Percentiles rank a stretch among this genome's conserved stretches.
Evolutionary conservation across 2,329 filamentous ascomycete genomes (phyloP).

Genomic region (Neopestalotiopsis rosae): DNA sequence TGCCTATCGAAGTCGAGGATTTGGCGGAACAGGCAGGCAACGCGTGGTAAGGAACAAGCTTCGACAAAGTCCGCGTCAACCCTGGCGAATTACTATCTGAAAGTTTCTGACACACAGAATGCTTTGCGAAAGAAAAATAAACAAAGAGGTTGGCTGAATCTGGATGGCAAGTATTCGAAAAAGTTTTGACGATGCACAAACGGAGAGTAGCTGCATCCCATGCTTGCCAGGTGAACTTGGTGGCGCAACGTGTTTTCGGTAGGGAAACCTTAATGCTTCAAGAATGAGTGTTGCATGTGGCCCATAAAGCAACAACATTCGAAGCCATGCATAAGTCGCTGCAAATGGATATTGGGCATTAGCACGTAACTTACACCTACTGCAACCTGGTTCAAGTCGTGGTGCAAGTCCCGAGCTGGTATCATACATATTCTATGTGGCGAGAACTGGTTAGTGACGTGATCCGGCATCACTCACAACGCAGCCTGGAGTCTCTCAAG

Average conservation of each 20-base stretch:
- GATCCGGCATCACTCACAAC: not conserved
- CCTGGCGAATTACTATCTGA: not conserved
- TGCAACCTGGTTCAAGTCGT: not conserved
- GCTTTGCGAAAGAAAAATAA: not conserved
- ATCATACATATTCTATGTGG: not conserved
- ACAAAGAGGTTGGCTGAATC: not conserved
- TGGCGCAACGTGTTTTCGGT: slow-evolving; percentile 2
- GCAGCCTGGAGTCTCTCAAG: not conserved
- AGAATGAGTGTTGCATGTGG: not conserved
- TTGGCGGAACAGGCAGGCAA: slow-evolving; percentile 1
- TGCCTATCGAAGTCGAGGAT: slow-evolving; percentile 5
- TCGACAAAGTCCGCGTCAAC: not conserved
- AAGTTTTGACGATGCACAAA: not conserved
- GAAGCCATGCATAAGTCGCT: slow-evolving; percentile 2
- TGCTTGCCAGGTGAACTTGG: not conserved
- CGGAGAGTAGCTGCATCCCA: not conserved
- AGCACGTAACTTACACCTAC: not conserved
- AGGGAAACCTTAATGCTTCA: not conserved
- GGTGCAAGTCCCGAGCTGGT: not conserved
- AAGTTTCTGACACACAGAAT: not conserved
- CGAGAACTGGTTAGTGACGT: not conserved
- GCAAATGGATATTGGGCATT: not conserved
- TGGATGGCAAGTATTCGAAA: not conserved
- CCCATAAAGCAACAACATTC: not conserved
- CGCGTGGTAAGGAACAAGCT: slow-evolving; percentile 6